A percentile compares a stretch with the other conserved stretches of the same genome.
These are phyloP conservation scores for Tylopilus subfusipes DNA, from an alignment of 768 basidiomycete genomes.

Conservation along the genomic window DNA sequence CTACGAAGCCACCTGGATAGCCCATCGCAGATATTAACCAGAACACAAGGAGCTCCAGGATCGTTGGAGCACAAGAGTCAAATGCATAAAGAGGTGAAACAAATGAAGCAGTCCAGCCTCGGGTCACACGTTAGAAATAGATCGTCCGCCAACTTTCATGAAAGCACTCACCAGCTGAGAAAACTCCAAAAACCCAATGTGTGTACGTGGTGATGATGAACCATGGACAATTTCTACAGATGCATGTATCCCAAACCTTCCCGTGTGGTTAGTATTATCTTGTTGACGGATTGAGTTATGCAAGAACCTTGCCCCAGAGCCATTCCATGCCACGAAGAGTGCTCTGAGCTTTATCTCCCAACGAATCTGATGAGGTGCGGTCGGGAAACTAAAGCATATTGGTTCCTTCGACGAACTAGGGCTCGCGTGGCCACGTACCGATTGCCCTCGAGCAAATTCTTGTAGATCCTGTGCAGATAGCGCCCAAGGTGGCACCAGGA, in stretches of 20 bases:
- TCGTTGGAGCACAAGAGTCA: conserved; percentile 41
- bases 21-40: conserved; percentile 57
- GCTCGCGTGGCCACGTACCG: conserved; percentile 11
- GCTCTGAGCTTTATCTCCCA: neutral
- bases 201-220: conserved; percentile 44
- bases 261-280: conserved; percentile 4
- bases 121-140: conserved; percentile 3
- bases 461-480: conserved; percentile 34
- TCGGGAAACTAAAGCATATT: conserved; percentile 19
- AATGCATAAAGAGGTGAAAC: conserved; percentile 44
- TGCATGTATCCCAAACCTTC: conserved; percentile 41
- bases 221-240: conserved; percentile 32
- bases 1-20: conserved; percentile 29
- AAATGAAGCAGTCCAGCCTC: conserved; percentile 54
- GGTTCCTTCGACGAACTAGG: neutral
- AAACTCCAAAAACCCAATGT: conserved; percentile 43
- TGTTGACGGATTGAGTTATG: neutral
- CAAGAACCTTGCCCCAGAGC: conserved; percentile 51
- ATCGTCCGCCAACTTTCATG: neutral
- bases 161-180: conserved; percentile 34
- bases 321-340: conserved; percentile 40
- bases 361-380: conserved; percentile 4
- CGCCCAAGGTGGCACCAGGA: conserved; percentile 41
- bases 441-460: conserved; percentile 27
- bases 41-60: conserved; percentile 49